Conservation (phyloP, 2,329 filamentous ascomycete genomes). For the Hypoxylon sp. region DNA sequence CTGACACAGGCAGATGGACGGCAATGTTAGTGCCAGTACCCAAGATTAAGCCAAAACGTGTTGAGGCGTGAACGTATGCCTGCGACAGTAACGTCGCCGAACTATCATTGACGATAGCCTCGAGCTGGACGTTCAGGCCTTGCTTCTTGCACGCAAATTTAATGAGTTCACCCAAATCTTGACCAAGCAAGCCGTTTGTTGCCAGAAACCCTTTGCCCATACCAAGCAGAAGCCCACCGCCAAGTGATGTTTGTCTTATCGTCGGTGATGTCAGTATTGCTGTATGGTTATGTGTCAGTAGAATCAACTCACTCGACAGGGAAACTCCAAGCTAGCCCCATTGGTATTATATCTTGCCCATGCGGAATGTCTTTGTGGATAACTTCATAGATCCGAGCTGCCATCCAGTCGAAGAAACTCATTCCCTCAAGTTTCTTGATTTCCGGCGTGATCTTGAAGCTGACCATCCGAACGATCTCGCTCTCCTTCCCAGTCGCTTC, state of each 20-base stretch:
- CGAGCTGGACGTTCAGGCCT: slow-evolving; percentile 69
- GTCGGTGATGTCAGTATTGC: slow-evolving; percentile 48
- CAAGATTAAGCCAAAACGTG: slow-evolving; percentile 75
- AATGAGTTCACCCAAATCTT: slow-evolving; percentile 73
- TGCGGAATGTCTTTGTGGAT: slow-evolving; percentile 62
- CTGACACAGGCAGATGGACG: slow-evolving; percentile 72
- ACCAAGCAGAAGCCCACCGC: slow-evolving; percentile 69
- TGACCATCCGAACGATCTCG: slow-evolving; percentile 68
- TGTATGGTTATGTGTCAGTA: slow-evolving; percentile 8
- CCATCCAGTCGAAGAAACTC: slow-evolving; percentile 79
- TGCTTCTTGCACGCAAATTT: slow-evolving; percentile 66
- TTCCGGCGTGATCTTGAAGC: slow-evolving; percentile 69
- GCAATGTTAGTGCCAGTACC: slow-evolving; percentile 78
- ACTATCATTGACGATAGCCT: slow-evolving; percentile 77
- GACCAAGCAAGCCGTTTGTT: slow-evolving; percentile 69
- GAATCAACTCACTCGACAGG: slow-evolving; percentile 73
- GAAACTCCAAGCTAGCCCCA: slow-evolving; percentile 79
- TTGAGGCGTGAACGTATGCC: slow-evolving; percentile 71
- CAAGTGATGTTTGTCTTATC: slow-evolving; percentile 74
- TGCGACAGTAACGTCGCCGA: slow-evolving; percentile 76
- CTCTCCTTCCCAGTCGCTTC: slow-evolving; percentile 60
- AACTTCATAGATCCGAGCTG: slow-evolving; percentile 70
- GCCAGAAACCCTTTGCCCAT: slow-evolving; percentile 79
- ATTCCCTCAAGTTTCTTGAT: slow-evolving; percentile 72
- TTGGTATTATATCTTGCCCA: slow-evolving; percentile 63